These are phyloP conservation scores for Rhizopus sp. DNA, from an alignment of 371 early-diverging fungal species.

Conservation along the genomic window DNA sequence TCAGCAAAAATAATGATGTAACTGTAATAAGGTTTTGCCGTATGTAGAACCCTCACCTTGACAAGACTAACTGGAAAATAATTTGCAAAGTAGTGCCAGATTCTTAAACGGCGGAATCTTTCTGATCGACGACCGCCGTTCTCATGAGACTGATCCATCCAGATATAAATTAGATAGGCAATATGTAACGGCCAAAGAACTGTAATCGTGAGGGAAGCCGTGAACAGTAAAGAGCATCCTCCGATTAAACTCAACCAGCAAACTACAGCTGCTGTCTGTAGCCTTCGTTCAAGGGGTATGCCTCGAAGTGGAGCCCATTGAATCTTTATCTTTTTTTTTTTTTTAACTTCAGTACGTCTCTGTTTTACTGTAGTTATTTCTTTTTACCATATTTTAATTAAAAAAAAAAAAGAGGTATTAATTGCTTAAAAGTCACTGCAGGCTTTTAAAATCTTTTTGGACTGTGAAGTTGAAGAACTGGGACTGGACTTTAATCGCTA, in stretches of 20 bases:
- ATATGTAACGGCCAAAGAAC: constrained; percentile 61
- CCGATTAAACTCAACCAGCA: constrained; percentile 64
- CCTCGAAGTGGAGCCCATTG: constrained; percentile 65
- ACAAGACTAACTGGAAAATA: constrained; percentile 78
- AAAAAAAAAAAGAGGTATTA: too few species aligned
- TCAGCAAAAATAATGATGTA: background rate
- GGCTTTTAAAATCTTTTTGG: too few species aligned
- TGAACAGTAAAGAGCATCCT: constrained; percentile 52
- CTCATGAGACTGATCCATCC: constrained; percentile 54
- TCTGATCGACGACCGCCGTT: constrained; percentile 63
- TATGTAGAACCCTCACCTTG: constrained; percentile 44
- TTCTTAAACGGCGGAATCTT: constrained; percentile 46
- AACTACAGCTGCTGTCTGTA: constrained; percentile 70
- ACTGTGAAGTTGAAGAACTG: too few species aligned
- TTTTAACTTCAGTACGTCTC: too few species aligned
- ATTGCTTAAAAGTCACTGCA: too few species aligned
- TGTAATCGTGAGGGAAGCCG: constrained; percentile 37
- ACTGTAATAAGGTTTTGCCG: too few species aligned
- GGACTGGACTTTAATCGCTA: too few species aligned
- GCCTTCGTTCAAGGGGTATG: constrained; percentile 72
- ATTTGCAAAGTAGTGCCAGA: constrained; percentile 72
- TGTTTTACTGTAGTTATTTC: too few species aligned
- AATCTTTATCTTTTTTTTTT: background rate
- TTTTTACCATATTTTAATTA: too few species aligned
- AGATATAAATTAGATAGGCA: constrained; percentile 61